Evolutionary conservation across 2,329 filamentous ascomycete genomes (phyloP).

Genomic region (Decorospora gaudefroyi): DNA sequence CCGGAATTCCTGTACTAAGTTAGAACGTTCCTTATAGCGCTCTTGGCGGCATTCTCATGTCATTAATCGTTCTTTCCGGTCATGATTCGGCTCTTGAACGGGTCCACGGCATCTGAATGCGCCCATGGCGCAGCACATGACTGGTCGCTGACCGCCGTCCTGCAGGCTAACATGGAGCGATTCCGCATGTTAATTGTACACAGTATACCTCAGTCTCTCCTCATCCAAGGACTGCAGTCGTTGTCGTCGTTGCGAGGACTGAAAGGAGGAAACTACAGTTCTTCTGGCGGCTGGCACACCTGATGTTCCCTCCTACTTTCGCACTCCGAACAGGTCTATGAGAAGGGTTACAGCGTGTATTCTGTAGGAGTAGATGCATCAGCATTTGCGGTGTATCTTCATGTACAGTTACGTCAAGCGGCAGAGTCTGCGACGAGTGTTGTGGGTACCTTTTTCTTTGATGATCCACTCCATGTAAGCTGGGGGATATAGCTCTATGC

Average conservation of each 20-base stretch:
- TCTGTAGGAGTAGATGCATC: not conserved
- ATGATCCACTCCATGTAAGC: constrained; percentile 25
- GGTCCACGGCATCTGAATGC: constrained; percentile 8
- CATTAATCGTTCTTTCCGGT: constrained; percentile 11
- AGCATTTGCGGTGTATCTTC: constrained; percentile 9
- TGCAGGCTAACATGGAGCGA: not conserved
- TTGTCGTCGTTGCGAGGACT: no score
- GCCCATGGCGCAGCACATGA: constrained; percentile 2
- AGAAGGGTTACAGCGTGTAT: no score
- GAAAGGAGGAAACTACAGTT: no score
- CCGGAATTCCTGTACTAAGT: no score
- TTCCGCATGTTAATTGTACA: constrained; percentile 3
- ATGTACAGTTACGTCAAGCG: constrained; percentile 42
- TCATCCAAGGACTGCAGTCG: no score
- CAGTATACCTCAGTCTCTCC: constrained; percentile 2
- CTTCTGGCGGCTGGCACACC: no score
- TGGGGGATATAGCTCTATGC: constrained; percentile 23
- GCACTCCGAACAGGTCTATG: no score
- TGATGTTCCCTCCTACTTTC: no score
- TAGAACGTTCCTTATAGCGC: no score
- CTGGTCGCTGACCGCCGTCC: constrained; percentile 3
- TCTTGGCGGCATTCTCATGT: constrained; percentile 4
- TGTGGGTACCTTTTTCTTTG: constrained; percentile 32
- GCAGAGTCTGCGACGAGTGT: constrained; percentile 11
- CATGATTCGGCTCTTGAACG: constrained; percentile 6